phyloP scores from a whole-genome alignment of 1,139 yeast genomes.

The Candida buenavistaensis region DNA sequence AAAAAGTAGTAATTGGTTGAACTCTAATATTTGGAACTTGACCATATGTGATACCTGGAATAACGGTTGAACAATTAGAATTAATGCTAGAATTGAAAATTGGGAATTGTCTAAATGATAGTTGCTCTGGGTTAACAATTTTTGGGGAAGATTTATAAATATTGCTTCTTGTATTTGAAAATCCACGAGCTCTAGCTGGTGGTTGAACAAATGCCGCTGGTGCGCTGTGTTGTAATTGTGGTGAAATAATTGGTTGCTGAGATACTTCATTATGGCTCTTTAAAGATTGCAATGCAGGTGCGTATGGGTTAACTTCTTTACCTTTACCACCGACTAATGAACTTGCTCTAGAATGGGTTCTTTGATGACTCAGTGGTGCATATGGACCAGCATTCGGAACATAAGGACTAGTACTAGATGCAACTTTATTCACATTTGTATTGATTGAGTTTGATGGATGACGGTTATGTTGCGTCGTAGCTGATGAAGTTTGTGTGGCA shows the following conservation, averaged over 20 bases:
- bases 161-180: constrained; percentile 27
- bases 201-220: constrained; percentile 11
- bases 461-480: constrained; percentile 6
- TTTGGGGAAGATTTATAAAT: constrained; percentile 28
- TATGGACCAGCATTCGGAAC: constrained; percentile 50
- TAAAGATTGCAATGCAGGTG: constrained; percentile 34
- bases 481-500: constrained; percentile 2
- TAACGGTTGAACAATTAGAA: constrained; percentile 27
- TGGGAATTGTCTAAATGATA: constrained; percentile 67
- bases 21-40: constrained; percentile 18
- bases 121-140: constrained; percentile 35
- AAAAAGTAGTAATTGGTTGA: constrained; percentile 17
- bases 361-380: constrained; percentile 39
- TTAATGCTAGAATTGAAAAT: constrained; percentile 68
- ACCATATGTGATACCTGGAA: constrained; percentile 24
- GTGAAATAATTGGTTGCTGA: constrained; percentile 3
- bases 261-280: constrained; percentile 14
- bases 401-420: constrained; percentile 34
- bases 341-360: constrained; percentile 44
- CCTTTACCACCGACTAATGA: constrained; percentile 45
- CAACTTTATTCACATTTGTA: constrained; percentile 21
- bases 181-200: constrained; percentile 26
- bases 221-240: constrained; percentile 6
- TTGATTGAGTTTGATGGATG: constrained; percentile 14
- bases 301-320: constrained; percentile 46